Percentiles rank a stretch among this genome's conserved stretches.
These are phyloP conservation scores for Drosera capensis DNA, from an alignment of 148 eudicot species.

Conservation along the genomic window DNA sequence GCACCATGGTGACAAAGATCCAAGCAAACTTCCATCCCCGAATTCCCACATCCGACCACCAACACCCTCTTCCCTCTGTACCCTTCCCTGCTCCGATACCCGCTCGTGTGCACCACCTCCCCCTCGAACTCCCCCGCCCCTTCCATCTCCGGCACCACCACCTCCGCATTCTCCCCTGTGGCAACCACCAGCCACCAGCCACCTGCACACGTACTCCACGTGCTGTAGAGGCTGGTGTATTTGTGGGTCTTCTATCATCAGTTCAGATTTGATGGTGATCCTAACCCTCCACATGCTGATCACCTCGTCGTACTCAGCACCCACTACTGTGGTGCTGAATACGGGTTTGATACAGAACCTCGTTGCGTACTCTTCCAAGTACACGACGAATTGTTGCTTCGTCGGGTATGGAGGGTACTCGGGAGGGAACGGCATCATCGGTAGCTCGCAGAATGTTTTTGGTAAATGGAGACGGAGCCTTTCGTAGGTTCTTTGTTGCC, in stretches of 20 bases:
- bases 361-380: constrained; percentile 31
- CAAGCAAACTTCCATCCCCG: constrained; percentile 74
- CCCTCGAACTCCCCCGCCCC: constrained; percentile 34
- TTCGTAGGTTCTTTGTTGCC: constrained; percentile 48
- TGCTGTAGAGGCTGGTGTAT: neutral
- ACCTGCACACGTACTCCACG: constrained; percentile 25
- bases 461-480: constrained; percentile 58
- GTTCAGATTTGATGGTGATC: too few species aligned
- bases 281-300: constrained; percentile 31
- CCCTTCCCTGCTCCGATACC: constrained; percentile 35
- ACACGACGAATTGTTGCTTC: constrained; percentile 35
- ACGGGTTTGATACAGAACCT: constrained; percentile 21
- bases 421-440: constrained; percentile 29
- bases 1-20: constrained; percentile 59
- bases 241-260: constrained; percentile 10
- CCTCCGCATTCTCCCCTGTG: constrained; percentile 61
- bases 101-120: constrained; percentile 32
- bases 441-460: constrained; percentile 42
- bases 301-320: constrained; percentile 21
- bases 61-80: constrained; percentile 29
- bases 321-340: constrained; percentile 22
- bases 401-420: constrained; percentile 51
- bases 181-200: constrained; percentile 55
- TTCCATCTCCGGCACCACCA: constrained; percentile 22
- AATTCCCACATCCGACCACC: constrained; percentile 76